These are phyloP conservation scores for Termitomyces eurrhizus DNA, from an alignment of 768 basidiomycete genomes.

Conservation along the genomic window DNA sequence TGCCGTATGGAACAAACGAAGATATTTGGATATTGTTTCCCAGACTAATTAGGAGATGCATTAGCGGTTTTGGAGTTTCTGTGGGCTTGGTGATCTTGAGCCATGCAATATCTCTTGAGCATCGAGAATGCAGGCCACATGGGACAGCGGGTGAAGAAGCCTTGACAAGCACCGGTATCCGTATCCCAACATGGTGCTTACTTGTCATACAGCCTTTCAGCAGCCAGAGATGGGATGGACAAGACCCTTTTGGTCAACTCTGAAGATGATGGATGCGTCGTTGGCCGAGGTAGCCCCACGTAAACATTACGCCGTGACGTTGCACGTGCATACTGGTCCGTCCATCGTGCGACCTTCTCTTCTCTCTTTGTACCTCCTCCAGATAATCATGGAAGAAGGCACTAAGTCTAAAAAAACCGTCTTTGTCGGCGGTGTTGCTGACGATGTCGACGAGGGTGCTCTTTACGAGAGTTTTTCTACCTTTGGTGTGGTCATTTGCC, in stretches of 20 bases:
- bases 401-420: slow-evolving; percentile 82
- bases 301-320: slow-evolving; percentile 1
- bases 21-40: slow-evolving; percentile 26
- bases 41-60: slow-evolving; percentile 23
- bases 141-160: slow-evolving; percentile 6
- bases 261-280: slow-evolving; percentile 10
- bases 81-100: slow-evolving; percentile 6
- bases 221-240: slow-evolving; percentile 21
- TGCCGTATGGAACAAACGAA: slow-evolving; percentile 16
- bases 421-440: slow-evolving; percentile 78
- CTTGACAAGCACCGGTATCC: not conserved
- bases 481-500: slow-evolving; percentile 60
- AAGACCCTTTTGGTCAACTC: slow-evolving; percentile 18
- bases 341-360: slow-evolving; percentile 36
- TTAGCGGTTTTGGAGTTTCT: not conserved
- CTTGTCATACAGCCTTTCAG: not conserved
- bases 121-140: slow-evolving; percentile 8
- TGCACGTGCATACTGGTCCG: slow-evolving; percentile 29
- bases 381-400: slow-evolving; percentile 67
- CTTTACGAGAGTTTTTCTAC: slow-evolving; percentile 80
- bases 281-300: not conserved
- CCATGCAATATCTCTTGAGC: slow-evolving; percentile 1
- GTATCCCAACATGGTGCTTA: not conserved
- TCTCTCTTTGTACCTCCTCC: slow-evolving; percentile 25
- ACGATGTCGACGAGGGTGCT: slow-evolving; percentile 76